phyloP scores from a whole-genome alignment of 495 filamentous ascomycete species.

The Aspergillus panamensis region DNA sequence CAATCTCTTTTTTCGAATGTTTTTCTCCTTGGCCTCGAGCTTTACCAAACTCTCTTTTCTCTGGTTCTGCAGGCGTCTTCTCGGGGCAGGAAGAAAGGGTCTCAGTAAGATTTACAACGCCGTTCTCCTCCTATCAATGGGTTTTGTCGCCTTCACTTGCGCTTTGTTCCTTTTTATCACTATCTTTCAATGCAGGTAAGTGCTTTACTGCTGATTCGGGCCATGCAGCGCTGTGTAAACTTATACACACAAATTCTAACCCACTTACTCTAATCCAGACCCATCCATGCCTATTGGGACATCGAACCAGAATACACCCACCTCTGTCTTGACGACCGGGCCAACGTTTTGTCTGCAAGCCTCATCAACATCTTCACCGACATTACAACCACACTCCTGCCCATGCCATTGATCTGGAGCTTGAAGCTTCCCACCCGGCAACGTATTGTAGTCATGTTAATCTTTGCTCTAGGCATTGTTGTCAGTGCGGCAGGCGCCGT shows the following conservation, averaged over 20 bases:
- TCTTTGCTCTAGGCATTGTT: slow-evolving; percentile 57
- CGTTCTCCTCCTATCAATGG: slow-evolving; percentile 43
- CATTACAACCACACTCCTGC: slow-evolving; percentile 53
- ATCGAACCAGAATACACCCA: slow-evolving; percentile 31
- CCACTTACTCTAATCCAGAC: slow-evolving; percentile 32
- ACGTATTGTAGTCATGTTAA: slow-evolving; percentile 51
- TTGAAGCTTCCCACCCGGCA: slow-evolving; percentile 53
- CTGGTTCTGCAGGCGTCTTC: slow-evolving; percentile 53
- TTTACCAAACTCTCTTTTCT: slow-evolving; percentile 57
- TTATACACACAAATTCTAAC: not conserved
- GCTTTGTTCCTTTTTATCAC: slow-evolving; percentile 47
- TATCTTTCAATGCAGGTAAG: slow-evolving; percentile 57
- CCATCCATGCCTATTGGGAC: slow-evolving; percentile 53
- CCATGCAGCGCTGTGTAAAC: too few species aligned
- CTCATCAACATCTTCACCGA: slow-evolving; percentile 61
- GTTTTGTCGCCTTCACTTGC: slow-evolving; percentile 42
- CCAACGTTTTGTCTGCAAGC: slow-evolving; percentile 50
- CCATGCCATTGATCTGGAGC: slow-evolving; percentile 56
- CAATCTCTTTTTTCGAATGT: slow-evolving; percentile 49
- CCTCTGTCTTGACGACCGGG: slow-evolving; percentile 50
- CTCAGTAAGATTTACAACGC: slow-evolving; percentile 36
- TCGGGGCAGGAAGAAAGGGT: slow-evolving; percentile 39
- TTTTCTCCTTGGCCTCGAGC: slow-evolving; percentile 51
- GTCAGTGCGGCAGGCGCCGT: slow-evolving; percentile 56
- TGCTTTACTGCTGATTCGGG: not conserved